Percentiles rank a stretch among this genome's conserved stretches.
Evolutionary conservation across 257 asterid species (phyloP).

Genomic region (Rehmannia glutinosa): DNA sequence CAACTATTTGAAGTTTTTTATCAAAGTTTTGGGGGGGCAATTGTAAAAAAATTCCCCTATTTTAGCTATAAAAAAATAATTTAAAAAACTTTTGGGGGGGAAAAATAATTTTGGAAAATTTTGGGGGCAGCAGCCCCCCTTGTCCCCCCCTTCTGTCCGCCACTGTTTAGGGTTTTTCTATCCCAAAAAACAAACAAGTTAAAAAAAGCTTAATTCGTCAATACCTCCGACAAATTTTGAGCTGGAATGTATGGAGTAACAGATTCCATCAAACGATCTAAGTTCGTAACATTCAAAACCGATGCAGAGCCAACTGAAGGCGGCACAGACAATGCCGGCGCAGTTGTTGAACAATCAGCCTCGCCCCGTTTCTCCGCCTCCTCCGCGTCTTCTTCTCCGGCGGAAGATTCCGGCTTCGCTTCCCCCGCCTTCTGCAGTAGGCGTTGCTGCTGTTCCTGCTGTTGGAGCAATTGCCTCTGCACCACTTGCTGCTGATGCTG

Average conservation of each 20-base stretch:
- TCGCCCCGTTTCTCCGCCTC: constrained; percentile 32
- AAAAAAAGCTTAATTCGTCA: too few species aligned
- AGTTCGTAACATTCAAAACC: constrained; percentile 39
- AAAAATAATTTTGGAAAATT: too few species aligned
- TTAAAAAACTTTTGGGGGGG: too few species aligned
- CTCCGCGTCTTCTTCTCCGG: constrained; percentile 19
- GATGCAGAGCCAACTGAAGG: constrained; percentile 29
- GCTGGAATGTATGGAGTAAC: constrained; percentile 54
- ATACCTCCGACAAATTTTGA: constrained; percentile 53
- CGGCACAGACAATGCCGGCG: constrained; percentile 42
- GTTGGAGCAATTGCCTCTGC: constrained; percentile 27
- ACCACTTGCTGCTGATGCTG: constrained; percentile 33
- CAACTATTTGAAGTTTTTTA: too few species aligned
- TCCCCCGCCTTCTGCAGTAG: constrained; percentile 27
- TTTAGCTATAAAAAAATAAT: too few species aligned
- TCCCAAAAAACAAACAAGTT: background rate
- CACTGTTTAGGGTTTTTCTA: too few species aligned
- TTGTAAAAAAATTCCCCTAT: too few species aligned
- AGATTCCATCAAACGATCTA: constrained; percentile 68
- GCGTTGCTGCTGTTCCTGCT: constrained; percentile 24
- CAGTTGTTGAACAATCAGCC: constrained; percentile 25
- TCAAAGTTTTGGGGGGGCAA: too few species aligned
- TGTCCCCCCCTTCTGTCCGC: too few species aligned
- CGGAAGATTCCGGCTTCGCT: constrained; percentile 29
- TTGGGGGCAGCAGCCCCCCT: too few species aligned